A percentile compares a stretch with the other conserved stretches of the same genome.
phyloP scores from a whole-genome alignment of 768 basidiomycete species.

The Ephemerocybe angulata region DNA sequence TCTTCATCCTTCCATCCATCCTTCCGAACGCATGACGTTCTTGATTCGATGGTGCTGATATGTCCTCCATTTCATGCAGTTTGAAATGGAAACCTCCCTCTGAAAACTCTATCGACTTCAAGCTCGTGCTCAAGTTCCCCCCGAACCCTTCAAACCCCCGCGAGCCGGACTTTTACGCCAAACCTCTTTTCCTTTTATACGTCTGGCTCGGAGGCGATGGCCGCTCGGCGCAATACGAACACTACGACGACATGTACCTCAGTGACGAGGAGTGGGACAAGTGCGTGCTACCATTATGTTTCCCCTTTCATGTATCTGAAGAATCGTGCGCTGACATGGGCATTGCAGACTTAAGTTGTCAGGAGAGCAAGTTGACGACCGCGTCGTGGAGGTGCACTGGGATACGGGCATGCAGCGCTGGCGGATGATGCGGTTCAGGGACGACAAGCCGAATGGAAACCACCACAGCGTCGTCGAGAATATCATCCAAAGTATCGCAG shows the following conservation, averaged over 20 bases:
- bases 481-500: slow-evolving; percentile 86
- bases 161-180: slow-evolving; percentile 76
- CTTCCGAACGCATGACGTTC: slow-evolving; percentile 7
- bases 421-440: slow-evolving; percentile 90
- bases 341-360: slow-evolving; percentile 76
- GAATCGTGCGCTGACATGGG: not conserved
- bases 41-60: not conserved
- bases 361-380: slow-evolving; percentile 88
- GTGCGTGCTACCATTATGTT: slow-evolving; percentile 58
- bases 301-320: not conserved
- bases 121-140: slow-evolving; percentile 91
- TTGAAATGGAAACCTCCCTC: slow-evolving; percentile 99
- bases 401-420: slow-evolving; percentile 61
- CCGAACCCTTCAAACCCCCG: slow-evolving; percentile 47
- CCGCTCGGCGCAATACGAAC: slow-evolving; percentile 62
- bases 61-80: slow-evolving; percentile 35
- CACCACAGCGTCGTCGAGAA: slow-evolving; percentile 75
- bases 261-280: slow-evolving; percentile 90
- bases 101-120: slow-evolving; percentile 98
- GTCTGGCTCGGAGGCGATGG: slow-evolving; percentile 75
- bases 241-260: slow-evolving; percentile 81
- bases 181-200: slow-evolving; percentile 81
- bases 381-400: slow-evolving; percentile 95
- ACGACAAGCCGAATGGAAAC: slow-evolving; percentile 94
- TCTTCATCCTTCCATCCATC: not conserved